These are phyloP conservation scores for Colletotrichum salicis DNA, from an alignment of 2,329 filamentous ascomycete species.

Conservation along the genomic window DNA sequence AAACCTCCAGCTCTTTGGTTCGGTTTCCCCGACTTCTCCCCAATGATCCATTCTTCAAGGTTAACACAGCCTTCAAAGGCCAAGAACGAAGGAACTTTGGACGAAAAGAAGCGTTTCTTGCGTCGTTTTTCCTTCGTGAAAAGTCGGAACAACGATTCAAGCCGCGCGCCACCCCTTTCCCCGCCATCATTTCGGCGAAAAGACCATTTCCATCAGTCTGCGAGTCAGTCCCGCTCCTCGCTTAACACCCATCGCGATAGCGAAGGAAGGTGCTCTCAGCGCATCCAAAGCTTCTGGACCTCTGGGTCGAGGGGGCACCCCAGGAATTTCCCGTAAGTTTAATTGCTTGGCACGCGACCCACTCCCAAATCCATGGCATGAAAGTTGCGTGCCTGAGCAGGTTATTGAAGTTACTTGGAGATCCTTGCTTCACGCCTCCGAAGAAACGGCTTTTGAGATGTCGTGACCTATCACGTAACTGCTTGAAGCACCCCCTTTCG, in stretches of 20 bases:
- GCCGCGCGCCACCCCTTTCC: background rate
- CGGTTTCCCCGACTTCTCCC: background rate
- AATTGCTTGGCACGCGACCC: slow-evolving; percentile 7
- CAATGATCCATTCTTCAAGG: background rate
- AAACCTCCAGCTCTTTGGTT: slow-evolving; percentile 2
- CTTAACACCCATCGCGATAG: background rate
- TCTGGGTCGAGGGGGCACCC: background rate
- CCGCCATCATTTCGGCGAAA: slow-evolving; percentile 9
- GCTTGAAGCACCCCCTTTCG: background rate
- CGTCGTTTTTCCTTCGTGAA: background rate
- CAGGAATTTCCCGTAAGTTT: background rate
- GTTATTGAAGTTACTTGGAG: slow-evolving; percentile 12
- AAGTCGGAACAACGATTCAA: background rate
- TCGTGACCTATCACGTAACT: slow-evolving; percentile 15
- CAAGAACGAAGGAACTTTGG: slow-evolving; percentile 15
- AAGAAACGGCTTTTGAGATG: slow-evolving; percentile 1
- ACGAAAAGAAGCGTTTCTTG: slow-evolving; percentile 23
- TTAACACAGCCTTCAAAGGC: slow-evolving; percentile 8
- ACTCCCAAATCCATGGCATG: background rate
- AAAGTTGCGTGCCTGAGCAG: background rate
- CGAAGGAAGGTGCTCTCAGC: background rate
- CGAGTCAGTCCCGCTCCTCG: slow-evolving; percentile 1
- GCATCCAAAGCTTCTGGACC: background rate
- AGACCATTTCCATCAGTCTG: background rate
- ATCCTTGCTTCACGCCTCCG: background rate